Evolutionary conservation across 192 early-diverging fungal species (phyloP).

Genomic region (Coemansia asiatica): DNA sequence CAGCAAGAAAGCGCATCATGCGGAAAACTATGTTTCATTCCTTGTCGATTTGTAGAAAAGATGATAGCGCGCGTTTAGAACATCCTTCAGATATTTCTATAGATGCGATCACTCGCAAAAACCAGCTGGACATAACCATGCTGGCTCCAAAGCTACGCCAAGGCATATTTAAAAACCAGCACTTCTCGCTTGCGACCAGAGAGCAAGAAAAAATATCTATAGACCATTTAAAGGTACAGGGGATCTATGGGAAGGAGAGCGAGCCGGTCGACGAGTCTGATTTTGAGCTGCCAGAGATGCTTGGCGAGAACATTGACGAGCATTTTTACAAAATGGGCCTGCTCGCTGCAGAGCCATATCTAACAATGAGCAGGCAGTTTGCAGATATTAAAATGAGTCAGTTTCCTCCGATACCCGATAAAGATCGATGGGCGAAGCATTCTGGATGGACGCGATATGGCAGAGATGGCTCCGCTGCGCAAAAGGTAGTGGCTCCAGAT

Average conservation of each 20-base stretch:
- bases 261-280: slow-evolving; percentile 44
- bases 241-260: slow-evolving; percentile 41
- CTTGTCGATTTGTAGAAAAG: neutral
- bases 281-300: slow-evolving; percentile 58
- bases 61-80: neutral
- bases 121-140: slow-evolving; percentile 53
- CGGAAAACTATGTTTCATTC: too few relatives aligned
- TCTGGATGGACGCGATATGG: slow-evolving; percentile 86
- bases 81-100: neutral
- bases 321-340: slow-evolving; percentile 77
- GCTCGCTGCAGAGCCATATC: slow-evolving; percentile 62
- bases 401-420: slow-evolving; percentile 47
- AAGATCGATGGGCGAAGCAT: slow-evolving; percentile 57
- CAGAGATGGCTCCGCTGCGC: slow-evolving; percentile 32
- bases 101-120: slow-evolving; percentile 25
- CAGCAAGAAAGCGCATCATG: too few relatives aligned
- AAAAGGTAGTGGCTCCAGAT: slow-evolving; percentile 46
- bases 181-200: slow-evolving; percentile 18
- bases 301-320: slow-evolving; percentile 62
- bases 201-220: slow-evolving; percentile 40
- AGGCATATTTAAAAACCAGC: slow-evolving; percentile 29
- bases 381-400: slow-evolving; percentile 18
- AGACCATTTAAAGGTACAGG: slow-evolving; percentile 45
- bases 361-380: slow-evolving; percentile 57
- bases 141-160: slow-evolving; percentile 41